Evolutionary conservation across 257 asterid genomes (phyloP), one percentile per base, ranked within the genome.

Genomic region (Petunia axillaris): DNA sequence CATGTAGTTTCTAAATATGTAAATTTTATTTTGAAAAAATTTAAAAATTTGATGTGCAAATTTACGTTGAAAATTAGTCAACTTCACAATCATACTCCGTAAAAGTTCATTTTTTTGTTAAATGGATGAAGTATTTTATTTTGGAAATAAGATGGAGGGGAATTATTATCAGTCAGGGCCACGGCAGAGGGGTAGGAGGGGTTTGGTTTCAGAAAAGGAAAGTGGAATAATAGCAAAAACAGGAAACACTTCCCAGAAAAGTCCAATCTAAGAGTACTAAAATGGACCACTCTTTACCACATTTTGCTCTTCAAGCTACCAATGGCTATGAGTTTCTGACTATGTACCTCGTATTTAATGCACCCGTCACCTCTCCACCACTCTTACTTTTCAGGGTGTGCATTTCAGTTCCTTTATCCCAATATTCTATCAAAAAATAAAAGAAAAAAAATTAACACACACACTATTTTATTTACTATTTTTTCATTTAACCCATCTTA

Each of bases 231-330:
- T 86, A 73, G 89, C 87, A 80, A 84, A 57, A 91, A 91, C 87
- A 80, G 93, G 97, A 87, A 91, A 91, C 78, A 79, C 79, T 89
- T 93, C 87, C 93, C 89, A 85, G 84, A 89, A 88, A 85, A 82
- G 94, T 87, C 94, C 91, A 88, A 91, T 91, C 96, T 90, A 86
- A 90, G 88, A 88, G 94, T 93, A 91, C 95, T 82, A 90, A 89
- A 85, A 3, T 50, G 67, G 85, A 83, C 92, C 94, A 86, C 90
- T 87, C 68, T 77, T 91, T 81, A 85, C 88, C 85, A 75, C 87
- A 55, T 86, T 86, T 86, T 85, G 90, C 84, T 87, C 86, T 85
- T 64, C 60, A 9, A 71, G 43, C 11, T 9, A 71, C 85, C 84
- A 41, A 52, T 65, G 70, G 82, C 84, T 83, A 43, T 87, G n/a